These are phyloP conservation scores for Plasmodium cynomolgi DNA, from an alignment of 169 alveolate species.

Conservation along the genomic window DNA sequence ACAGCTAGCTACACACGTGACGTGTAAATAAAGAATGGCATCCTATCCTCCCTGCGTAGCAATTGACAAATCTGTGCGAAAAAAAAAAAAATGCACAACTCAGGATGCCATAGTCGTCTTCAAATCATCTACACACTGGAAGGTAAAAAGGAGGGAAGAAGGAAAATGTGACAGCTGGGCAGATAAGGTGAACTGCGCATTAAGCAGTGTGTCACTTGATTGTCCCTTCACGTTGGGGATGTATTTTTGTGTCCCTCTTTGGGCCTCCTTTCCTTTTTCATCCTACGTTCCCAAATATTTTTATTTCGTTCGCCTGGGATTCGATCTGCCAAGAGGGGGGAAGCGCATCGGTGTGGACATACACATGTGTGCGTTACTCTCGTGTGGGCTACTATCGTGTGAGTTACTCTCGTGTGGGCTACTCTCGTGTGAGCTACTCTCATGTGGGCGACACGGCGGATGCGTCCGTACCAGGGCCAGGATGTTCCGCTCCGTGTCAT, in stretches of 20 bases:
- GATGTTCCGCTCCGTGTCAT: constrained; percentile 53
- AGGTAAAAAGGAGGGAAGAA: neutral
- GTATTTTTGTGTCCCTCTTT: neutral
- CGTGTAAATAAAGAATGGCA: neutral
- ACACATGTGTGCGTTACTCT: neutral
- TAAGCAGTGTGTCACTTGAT: neutral
- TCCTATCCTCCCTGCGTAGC: neutral
- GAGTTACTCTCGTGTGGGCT: neutral
- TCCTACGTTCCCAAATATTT: constrained; percentile 64
- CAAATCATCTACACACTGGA: constrained; percentile 53
- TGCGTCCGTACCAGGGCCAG: constrained; percentile 20
- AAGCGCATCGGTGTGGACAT: neutral
- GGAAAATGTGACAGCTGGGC: neutral
- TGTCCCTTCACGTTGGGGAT: neutral
- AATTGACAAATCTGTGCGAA: neutral
- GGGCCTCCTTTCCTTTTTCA: neutral
- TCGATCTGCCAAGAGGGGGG: constrained; percentile 23
- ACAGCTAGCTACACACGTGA: neutral
- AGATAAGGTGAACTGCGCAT: neutral
- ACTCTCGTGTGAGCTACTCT: neutral
- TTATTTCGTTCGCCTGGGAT: constrained; percentile 67
- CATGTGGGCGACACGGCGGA: neutral
- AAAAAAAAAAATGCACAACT: neutral
- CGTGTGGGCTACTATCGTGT: neutral
- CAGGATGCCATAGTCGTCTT: constrained; percentile 41